These are phyloP conservation scores for Hypomontagnella monticulosa DNA, from an alignment of 495 filamentous ascomycete genomes.

Conservation along the genomic window DNA sequence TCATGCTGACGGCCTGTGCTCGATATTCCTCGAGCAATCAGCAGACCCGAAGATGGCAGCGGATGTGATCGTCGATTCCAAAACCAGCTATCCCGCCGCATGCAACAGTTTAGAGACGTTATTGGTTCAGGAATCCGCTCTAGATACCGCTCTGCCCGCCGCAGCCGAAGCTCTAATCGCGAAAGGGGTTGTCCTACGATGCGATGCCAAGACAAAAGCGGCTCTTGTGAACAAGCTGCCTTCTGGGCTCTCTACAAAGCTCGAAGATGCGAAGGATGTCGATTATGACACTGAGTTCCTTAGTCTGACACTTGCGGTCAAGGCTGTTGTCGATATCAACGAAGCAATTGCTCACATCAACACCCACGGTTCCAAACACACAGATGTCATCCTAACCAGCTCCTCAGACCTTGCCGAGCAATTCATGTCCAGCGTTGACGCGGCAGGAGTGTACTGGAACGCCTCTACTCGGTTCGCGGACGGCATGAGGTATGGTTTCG, in stretches of 20 bases:
- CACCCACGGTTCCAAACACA: constrained; percentile 90
- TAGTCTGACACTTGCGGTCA: constrained; percentile 83
- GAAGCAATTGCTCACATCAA: constrained; percentile 91
- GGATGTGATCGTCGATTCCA: constrained; percentile 88
- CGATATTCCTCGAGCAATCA: constrained; percentile 84
- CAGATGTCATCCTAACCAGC: constrained; percentile 86
- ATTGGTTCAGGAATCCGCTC: constrained; percentile 79
- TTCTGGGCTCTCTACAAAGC: constrained; percentile 42
- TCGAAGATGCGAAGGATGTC: constrained; percentile 69
- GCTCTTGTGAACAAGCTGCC: constrained; percentile 60
- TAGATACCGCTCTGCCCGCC: constrained; percentile 71
- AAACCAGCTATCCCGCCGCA: constrained; percentile 93
- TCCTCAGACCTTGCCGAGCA: constrained; percentile 69
- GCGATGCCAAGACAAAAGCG: constrained; percentile 73
- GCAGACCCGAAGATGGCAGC: constrained; percentile 76
- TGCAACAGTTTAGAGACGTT: constrained; percentile 94
- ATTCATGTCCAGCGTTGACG: constrained; percentile 88
- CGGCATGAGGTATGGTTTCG: constrained; percentile 96
- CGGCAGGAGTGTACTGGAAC: constrained; percentile 96
- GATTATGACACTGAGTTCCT: constrained; percentile 95
- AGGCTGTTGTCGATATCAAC: constrained; percentile 73
- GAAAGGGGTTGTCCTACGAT: constrained; percentile 85
- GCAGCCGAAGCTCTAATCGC: constrained; percentile 76
- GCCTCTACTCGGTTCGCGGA: constrained; percentile 93
- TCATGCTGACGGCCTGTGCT: constrained; percentile 94